Base-by-base conservation (phyloP, 306 rosid genomes). In the Ormosia emarginata region DNA sequence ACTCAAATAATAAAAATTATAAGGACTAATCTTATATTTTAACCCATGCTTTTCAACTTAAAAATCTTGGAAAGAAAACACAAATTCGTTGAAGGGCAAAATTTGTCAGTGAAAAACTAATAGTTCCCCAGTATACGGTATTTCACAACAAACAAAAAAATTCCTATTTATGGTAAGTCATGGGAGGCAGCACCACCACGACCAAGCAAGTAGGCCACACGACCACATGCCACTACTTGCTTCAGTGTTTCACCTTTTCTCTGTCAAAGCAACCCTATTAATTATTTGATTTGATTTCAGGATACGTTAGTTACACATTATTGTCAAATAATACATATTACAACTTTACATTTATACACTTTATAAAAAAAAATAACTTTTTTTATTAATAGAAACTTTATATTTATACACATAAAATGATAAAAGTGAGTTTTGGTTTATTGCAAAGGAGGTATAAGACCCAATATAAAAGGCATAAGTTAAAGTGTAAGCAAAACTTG, bases 221-320 rank as follows among this genome's bases (percentile, higher is more conserved):
- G 71, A 74, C 61, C 81, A 74, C 81, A 68, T 64, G 68, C 41
- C 85, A 18, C 43, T 67, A 30, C 29, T n/a, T n/a, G n/a, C 40
- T 71, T 61, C 71, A 84, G 17, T 83, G 74, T 84, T 84, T 55
- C 78, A 33, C 63, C 79, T 79, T 81, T 82, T 65, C 32, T 30
- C 29, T 59, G 30, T n/a, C 29, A 11, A 37, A 17, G n/a, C 24
- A 36, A 17, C 7, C 66, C 18, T 15, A 72, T 18, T 17, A 1
- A 39, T 72, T 53, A 70, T 18, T 57, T 37, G 3, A 15, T 53
- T 52, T 36, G 1, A 4, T 2, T 9, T 69, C 8, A 33, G 4
- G n/a, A 5, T 15, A 10, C 15, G 11, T 55, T 73, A 1, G 12
- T 55, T 8, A 39, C 78, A 73, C 67, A 37, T 17, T 33, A 53